Evolutionary conservation across 108 stramenopile genomes (phyloP).

Genomic region (Fragilariopsis cylindrus): DNA sequence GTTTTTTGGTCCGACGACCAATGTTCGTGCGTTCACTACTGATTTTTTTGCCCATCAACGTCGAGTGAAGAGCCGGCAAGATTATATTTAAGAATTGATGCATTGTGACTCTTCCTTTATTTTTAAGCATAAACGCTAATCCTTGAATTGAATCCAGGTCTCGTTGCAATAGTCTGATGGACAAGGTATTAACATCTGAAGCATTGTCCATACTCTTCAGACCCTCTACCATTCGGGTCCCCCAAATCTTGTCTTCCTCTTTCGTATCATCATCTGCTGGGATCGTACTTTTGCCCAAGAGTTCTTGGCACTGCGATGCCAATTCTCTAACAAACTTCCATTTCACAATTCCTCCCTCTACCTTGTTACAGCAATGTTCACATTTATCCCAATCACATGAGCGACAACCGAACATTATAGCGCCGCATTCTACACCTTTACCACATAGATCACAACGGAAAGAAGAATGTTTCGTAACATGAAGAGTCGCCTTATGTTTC

Average conservation of each 20-base stretch:
- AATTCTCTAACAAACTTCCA: conserved; percentile 36
- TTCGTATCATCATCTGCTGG: conserved; percentile 2
- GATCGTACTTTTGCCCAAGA: conserved; percentile 4
- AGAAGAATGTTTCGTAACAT: conserved; percentile 52
- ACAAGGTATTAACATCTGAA: conserved; percentile 21
- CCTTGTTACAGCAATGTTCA: conserved; percentile 47
- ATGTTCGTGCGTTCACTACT: neutral
- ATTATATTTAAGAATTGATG: conserved; percentile 45
- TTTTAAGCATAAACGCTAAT: conserved; percentile 26
- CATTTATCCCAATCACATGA: conserved; percentile 61
- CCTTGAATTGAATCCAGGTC: conserved; percentile 30
- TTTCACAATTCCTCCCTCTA: conserved; percentile 48
- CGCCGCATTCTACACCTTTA: conserved; percentile 48
- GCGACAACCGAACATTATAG: conserved; percentile 55
- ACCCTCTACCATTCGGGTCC: neutral
- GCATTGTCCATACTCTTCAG: conserved; percentile 16
- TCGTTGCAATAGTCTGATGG: conserved; percentile 23
- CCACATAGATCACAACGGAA: conserved; percentile 62
- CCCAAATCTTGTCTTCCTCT: conserved; percentile 19
- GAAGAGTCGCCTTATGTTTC: conserved; percentile 40
- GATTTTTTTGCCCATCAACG: conserved; percentile 20
- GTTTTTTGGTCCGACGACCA: conserved; percentile 29
- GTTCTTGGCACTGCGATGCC: conserved; percentile 20
- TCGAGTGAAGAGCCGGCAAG: conserved; percentile 45
- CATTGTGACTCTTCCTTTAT: conserved; percentile 34